Percentiles rank a stretch among this genome's conserved stretches.
Conservation (phyloP, 2,329 filamentous ascomycete species). For the Alternaria sp. region DNA sequence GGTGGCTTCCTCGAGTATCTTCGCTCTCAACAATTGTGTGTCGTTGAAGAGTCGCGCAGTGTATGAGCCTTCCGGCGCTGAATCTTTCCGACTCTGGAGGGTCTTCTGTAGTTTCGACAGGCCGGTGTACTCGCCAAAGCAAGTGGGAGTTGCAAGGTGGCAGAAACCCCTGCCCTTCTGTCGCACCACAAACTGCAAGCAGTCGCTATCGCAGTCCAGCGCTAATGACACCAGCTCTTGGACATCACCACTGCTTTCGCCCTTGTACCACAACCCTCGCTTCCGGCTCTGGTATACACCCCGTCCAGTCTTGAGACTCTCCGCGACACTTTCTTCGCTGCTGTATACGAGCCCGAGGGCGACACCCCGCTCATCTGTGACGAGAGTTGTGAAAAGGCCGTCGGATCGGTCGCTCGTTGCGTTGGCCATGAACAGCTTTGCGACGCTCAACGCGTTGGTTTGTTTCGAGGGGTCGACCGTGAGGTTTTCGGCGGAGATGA, state of each 20-base stretch:
- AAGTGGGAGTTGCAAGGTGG: constrained; percentile 88
- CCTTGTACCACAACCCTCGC: constrained; percentile 95
- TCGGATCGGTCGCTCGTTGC: constrained; percentile 84
- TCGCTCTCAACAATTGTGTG: constrained; percentile 84
- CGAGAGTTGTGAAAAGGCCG: constrained; percentile 85
- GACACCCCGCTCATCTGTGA: constrained; percentile 84
- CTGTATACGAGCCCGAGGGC: constrained; percentile 93
- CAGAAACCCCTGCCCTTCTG: constrained; percentile 93
- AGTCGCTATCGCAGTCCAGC: constrained; percentile 93
- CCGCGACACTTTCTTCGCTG: constrained; percentile 85
- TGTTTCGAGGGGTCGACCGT: constrained; percentile 70
- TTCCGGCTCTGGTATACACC: constrained; percentile 98
- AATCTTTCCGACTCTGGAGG: constrained; percentile 77
- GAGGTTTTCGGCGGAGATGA: constrained; percentile 74
- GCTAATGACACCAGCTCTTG: constrained; percentile 86
- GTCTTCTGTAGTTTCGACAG: constrained; percentile 88
- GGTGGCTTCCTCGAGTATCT: constrained; percentile 98
- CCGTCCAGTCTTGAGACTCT: constrained; percentile 79
- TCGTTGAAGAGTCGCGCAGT: constrained; percentile 93
- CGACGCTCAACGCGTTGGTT: constrained; percentile 67
- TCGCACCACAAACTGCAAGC: constrained; percentile 84
- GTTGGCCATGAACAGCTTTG: constrained; percentile 73
- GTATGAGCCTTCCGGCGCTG: constrained; percentile 88
- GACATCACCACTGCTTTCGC: constrained; percentile 89
- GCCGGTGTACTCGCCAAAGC: constrained; percentile 85